A percentile compares a stretch with the other conserved stretches of the same genome.
Evolutionary conservation across 106 monocot genomes (phyloP).

Genomic region (Dioscorea dumetorum): DNA sequence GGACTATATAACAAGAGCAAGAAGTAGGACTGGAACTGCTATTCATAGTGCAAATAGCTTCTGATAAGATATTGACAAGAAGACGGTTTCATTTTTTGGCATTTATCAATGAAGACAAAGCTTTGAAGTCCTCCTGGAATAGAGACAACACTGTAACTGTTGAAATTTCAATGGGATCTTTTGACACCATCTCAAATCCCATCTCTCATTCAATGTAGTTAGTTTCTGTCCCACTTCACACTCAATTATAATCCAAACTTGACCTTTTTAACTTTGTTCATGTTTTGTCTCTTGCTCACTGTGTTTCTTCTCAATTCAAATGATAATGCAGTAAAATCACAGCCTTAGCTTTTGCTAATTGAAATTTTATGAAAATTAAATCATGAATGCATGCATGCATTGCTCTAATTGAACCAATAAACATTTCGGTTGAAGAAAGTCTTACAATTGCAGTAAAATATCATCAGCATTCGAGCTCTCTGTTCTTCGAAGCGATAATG

Average conservation of each 20-base stretch:
- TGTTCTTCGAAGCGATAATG: too few species aligned
- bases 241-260: background rate
- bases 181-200: background rate
- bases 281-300: too few species aligned
- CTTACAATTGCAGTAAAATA: too few species aligned
- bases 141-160: background rate
- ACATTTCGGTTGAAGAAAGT: too few species aligned
- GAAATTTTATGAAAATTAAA: too few species aligned
- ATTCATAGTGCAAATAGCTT: background rate
- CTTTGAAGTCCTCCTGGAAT: background rate
- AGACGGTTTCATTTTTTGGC: background rate
- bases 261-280: background rate
- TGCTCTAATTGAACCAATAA: too few species aligned
- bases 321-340: too few species aligned
- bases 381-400: too few species aligned
- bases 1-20: background rate
- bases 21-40: background rate
- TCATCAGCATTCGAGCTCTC: too few species aligned
- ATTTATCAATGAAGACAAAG: background rate
- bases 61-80: background rate
- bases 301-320: too few species aligned
- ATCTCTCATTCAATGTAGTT: background rate
- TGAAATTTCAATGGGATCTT: background rate
- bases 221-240: background rate
- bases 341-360: too few species aligned